Percentiles rank a stretch among this genome's conserved stretches.
phyloP scores from a whole-genome alignment of 345 rosid genomes.

The Atalantia buxifolia region DNA sequence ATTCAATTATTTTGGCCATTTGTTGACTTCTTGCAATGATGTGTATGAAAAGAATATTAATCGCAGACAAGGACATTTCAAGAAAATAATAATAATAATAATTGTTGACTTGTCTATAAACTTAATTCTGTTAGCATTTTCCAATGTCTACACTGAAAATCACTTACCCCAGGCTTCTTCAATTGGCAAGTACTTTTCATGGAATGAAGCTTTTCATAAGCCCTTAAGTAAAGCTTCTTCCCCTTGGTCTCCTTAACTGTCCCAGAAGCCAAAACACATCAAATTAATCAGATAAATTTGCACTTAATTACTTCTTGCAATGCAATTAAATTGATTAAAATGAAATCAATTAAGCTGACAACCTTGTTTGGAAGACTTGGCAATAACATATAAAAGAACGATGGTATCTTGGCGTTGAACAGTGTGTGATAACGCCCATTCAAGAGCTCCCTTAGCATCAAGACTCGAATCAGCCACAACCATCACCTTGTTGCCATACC shows the following conservation, averaged over 20 bases:
- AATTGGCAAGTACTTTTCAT: constrained; percentile 60
- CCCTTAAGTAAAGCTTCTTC: constrained; percentile 41
- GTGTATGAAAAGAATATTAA: background rate
- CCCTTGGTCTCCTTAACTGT: constrained; percentile 29
- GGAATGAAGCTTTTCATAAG: constrained; percentile 44
- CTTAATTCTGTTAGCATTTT: background rate
- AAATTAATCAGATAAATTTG: background rate
- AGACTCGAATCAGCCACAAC: constrained; percentile 72
- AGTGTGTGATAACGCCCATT: constrained; percentile 82
- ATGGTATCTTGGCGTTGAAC: constrained; percentile 57
- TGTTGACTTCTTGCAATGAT: background rate
- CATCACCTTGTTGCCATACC: constrained; percentile 66
- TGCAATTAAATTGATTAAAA: background rate
- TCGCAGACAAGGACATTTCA: background rate
- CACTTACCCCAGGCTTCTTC: constrained; percentile 70
- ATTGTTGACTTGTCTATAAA: background rate
- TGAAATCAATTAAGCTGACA: background rate
- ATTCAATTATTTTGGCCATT: background rate
- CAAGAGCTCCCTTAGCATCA: constrained; percentile 75
- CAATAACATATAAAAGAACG: constrained; percentile 49
- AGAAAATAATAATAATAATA: background rate
- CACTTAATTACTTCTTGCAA: background rate
- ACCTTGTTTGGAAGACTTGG: constrained; percentile 49
- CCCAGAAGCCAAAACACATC: background rate
- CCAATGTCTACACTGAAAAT: background rate